Evolutionary conservation across 768 basidiomycete genomes (phyloP), one percentile per base, ranked within the genome.

Genomic region (Chalciporus sphaerocephalus): DNA sequence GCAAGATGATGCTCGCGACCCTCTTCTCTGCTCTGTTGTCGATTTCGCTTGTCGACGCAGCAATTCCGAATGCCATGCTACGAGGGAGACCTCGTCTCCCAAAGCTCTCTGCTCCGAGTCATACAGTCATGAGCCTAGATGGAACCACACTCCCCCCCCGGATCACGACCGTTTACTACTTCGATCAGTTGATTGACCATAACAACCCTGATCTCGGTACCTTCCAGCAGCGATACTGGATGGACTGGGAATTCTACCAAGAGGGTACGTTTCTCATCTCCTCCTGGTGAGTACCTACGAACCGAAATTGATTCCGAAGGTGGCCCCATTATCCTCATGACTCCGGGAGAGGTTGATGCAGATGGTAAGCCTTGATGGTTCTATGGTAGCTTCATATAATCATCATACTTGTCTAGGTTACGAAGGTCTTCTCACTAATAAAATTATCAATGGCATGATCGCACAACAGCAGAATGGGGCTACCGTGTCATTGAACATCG

Each of bases 161-260:
- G n/a, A n/a, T 61, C 37, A 50, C 49, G 6, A 66, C 61, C 5
- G 53, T 59, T 0, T 66, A 66, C 46, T 45, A 58, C 34, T 67
- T 68, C 17, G 44, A 66, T 33, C 65, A 67, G 37, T 39, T 62
- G 24, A 66, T 61, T 43, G 75, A 79, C 55, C 78, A 78, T 58
- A 71, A 59, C 25, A 64, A 78, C 49, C 78, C 82, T n/a, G 66
- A 71, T 21, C 66, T 78, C 17, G 86, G 86, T 16, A 87, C 84
- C n/a, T 89, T 89, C 66, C 70, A 79, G 58, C 86, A 87, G 64
- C 76, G 86, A 27, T 87, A 74, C 63, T 87, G 83, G 83, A 71
- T 78, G 48, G 79, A 79, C 23, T 83, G 71, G 62, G 80, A 87
- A 60, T 84, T 71, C 54, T 87, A 87, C 52, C 69, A 81, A 60